Conservation (phyloP, 257 asterid species). For the Leonotis leonurus region DNA sequence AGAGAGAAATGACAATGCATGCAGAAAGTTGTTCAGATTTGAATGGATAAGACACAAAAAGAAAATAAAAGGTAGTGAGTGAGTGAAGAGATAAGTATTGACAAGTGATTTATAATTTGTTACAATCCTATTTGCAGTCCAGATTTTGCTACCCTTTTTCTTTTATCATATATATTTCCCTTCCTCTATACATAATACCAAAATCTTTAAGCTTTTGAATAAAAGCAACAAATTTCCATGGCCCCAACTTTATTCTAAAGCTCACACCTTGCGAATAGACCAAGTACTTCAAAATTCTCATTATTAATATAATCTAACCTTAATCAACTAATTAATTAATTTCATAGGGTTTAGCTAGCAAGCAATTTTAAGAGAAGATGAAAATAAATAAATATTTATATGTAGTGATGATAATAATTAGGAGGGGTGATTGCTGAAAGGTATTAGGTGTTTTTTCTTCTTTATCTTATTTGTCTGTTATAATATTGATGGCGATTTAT, state of each 20-base stretch:
- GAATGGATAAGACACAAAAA: slow-evolving; percentile 13
- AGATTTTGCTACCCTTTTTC: slow-evolving; percentile 1
- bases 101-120: background rate
- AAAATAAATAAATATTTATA: background rate
- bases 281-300: too few relatives aligned
- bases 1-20: background rate
- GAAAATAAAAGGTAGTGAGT: slow-evolving; percentile 1
- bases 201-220: background rate
- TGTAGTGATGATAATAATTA: background rate
- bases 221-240: too few relatives aligned
- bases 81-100: slow-evolving; percentile 26
- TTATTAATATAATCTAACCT: too few relatives aligned
- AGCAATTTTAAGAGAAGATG: too few relatives aligned
- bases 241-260: too few relatives aligned
- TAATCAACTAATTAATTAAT: too few relatives aligned
- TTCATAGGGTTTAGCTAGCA: too few relatives aligned
- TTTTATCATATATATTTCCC: background rate
- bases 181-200: background rate
- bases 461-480: background rate
- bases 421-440: background rate
- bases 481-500: slow-evolving; percentile 17
- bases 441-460: background rate
- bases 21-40: background rate
- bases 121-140: background rate
- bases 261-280: too few relatives aligned